Evolutionary conservation across 73 alveolate species (phyloP).

Genomic region (Paramecium sonneborni): DNA sequence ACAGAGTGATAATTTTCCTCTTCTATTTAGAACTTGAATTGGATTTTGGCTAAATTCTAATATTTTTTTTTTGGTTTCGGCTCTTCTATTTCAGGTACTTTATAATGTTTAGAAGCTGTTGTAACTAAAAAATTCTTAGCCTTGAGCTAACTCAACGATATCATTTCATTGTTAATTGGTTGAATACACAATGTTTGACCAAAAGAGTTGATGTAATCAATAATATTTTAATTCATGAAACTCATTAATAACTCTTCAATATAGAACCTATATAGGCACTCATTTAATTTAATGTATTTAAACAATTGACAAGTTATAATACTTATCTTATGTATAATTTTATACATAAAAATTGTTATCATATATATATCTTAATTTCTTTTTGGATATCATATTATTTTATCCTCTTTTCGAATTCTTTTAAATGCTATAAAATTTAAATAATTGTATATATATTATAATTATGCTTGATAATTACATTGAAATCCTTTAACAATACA

Average conservation of each 20-base stretch:
- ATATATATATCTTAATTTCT: too few species aligned
- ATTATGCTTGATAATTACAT: slow-evolving; percentile 25
- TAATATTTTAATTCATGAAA: slow-evolving; percentile 39
- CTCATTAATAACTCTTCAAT: background rate
- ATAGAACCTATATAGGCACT: background rate
- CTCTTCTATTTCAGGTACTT: slow-evolving; percentile 20
- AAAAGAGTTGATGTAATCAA: slow-evolving; percentile 25
- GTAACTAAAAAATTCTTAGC: background rate
- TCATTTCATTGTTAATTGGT: background rate
- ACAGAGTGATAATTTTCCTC: slow-evolving; percentile 27
- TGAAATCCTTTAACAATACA: slow-evolving; percentile 37
- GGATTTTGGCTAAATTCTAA: background rate
- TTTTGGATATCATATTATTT: too few species aligned
- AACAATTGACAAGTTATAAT: background rate
- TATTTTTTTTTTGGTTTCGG: slow-evolving; percentile 13
- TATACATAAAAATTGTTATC: too few species aligned
- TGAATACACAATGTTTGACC: background rate
- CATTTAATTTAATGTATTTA: background rate
- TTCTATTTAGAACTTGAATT: slow-evolving; percentile 34
- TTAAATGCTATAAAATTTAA: background rate
- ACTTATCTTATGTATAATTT: too few species aligned
- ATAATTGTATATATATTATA: background rate
- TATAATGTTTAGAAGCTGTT: background rate
- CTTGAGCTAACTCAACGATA: background rate
- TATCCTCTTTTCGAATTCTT: background rate